These are phyloP conservation scores for Phtheirospermum japonicum DNA, from an alignment of 257 asterid genomes.

Conservation along the genomic window DNA sequence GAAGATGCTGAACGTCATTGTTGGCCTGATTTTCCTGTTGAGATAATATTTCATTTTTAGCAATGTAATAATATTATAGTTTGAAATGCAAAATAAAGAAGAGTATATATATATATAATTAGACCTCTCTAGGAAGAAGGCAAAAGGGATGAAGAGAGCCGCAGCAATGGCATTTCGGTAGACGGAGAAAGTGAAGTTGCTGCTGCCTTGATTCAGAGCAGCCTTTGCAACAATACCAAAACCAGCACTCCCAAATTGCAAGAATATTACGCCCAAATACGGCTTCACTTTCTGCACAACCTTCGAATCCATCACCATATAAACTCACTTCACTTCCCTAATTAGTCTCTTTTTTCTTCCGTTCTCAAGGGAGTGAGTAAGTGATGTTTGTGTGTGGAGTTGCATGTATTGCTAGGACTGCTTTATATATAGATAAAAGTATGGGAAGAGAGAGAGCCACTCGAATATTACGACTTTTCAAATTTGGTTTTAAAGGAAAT, in stretches of 20 bases:
- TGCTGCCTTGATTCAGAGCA: conserved; percentile 60
- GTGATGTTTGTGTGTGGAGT: no score
- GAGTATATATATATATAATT: no score
- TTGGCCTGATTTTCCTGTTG: neutral
- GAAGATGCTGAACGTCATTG: neutral
- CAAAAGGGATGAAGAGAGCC: conserved; percentile 44
- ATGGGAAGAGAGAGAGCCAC: no score
- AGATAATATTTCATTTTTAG: neutral
- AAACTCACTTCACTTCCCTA: no score
- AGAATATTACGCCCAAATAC: conserved; percentile 40
- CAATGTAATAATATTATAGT: neutral
- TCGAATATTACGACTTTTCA: no score
- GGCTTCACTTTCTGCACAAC: conserved; percentile 35
- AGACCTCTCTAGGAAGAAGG: conserved; percentile 51
- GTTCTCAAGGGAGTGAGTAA: no score
- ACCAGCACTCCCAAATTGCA: conserved; percentile 51
- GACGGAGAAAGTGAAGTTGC: conserved; percentile 49
- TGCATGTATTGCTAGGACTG: no score
- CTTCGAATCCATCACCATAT: conserved; percentile 21
- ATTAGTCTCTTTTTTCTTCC: no score
- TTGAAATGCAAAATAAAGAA: no score
- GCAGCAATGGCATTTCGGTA: conserved; percentile 59
- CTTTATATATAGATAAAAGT: no score
- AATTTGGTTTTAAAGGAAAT: no score
- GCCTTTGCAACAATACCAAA: conserved; percentile 46